Base-by-base conservation (phyloP, 345 rosid species). In the Erysimum cheiranthoides region DNA sequence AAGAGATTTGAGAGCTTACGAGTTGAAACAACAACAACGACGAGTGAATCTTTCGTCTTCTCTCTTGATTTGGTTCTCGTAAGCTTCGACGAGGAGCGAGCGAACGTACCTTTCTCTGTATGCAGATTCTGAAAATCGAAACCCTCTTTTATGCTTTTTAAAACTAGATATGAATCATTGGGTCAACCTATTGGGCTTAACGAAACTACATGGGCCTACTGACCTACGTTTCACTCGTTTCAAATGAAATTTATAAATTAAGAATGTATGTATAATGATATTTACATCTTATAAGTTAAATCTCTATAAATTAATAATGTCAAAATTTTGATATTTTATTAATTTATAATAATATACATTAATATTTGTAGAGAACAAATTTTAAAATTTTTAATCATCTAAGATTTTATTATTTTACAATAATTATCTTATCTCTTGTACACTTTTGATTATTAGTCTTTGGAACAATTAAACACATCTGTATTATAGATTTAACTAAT, bases 141-240 rank as follows among this genome's bases (percentile, higher is more conserved):
- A 35, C 28, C 63, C 63, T 34, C 1, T 4, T 2, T 3, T 5
- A 0, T 16, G 10, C 4, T 51, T 51, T 56, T 57, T 56, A 0
- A 31, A 27, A 53, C 10, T 12, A 27, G 28, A n/a, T 57, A 16
- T 32, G 2, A 16, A 57, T 8, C 51, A 46, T 16, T 17, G 34
- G 34, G 6, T 32, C 27, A 47, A 17, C 4, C 12, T n/a, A 59
- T 59, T 59, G 63, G 63, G 63, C 45, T 43, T 8, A 5, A 18
- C 2, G 43, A 57, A 53, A 14, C 18, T 56, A 31, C 10, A 56
- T 56, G 39, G 61, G 61, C 61, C 61, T 56, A 31, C 2, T 52
- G 16, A 12, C 59, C 16, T 5, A 11, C 18, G 53, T 13, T 8
- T 47, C 25, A 10, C 8, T 8, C 4, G 52, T 47, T 47, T 47